phyloP scores from a whole-genome alignment of 1,284 basidiomycete species.

The Ustilago lituana region DNA sequence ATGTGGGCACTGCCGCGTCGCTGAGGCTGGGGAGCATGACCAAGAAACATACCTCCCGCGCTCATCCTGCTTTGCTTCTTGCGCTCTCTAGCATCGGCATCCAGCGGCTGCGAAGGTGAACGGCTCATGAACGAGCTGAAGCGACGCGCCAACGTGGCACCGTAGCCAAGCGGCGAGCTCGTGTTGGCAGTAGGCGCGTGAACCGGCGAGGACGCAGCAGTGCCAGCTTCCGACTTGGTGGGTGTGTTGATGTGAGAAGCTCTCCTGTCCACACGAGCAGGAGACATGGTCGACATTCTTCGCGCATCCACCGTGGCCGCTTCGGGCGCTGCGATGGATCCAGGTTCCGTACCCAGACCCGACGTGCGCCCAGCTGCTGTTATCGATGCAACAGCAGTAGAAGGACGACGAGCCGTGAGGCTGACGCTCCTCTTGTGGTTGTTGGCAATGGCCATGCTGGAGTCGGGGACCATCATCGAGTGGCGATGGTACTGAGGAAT shows the following conservation, averaged over 20 bases:
- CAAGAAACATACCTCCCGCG: slow-evolving; percentile 49
- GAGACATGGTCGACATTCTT: slow-evolving; percentile 28
- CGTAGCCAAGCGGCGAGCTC: slow-evolving; percentile 40
- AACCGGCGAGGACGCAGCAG: slow-evolving; percentile 15
- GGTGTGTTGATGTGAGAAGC: slow-evolving; percentile 17
- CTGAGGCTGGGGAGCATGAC: slow-evolving; percentile 14
- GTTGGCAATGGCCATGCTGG: slow-evolving; percentile 35
- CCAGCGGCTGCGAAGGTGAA: slow-evolving; percentile 53
- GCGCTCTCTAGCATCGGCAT: slow-evolving; percentile 50
- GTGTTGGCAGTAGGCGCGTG: slow-evolving; percentile 27
- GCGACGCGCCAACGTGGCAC: slow-evolving; percentile 49
- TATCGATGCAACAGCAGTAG: slow-evolving; percentile 4
- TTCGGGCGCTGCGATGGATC: slow-evolving; percentile 7
- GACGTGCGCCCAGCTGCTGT: slow-evolving; percentile 7
- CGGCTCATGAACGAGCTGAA: slow-evolving; percentile 61
- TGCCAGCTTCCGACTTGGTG: slow-evolving; percentile 14
- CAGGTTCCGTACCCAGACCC: slow-evolving; percentile 1
- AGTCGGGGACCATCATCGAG: slow-evolving; percentile 44
- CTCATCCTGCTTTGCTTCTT: slow-evolving; percentile 58
- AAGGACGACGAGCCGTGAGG: slow-evolving; percentile 36
- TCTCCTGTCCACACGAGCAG: slow-evolving; percentile 19
- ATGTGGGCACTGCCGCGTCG: slow-evolving; percentile 35
- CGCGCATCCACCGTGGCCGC: slow-evolving; percentile 7
- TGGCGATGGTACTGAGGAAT: slow-evolving; percentile 23
- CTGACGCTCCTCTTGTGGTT: slow-evolving; percentile 57